Base-by-base conservation (phyloP, 202 grass and related monocot species). In the Dendrocalamus latiflorus region DNA sequence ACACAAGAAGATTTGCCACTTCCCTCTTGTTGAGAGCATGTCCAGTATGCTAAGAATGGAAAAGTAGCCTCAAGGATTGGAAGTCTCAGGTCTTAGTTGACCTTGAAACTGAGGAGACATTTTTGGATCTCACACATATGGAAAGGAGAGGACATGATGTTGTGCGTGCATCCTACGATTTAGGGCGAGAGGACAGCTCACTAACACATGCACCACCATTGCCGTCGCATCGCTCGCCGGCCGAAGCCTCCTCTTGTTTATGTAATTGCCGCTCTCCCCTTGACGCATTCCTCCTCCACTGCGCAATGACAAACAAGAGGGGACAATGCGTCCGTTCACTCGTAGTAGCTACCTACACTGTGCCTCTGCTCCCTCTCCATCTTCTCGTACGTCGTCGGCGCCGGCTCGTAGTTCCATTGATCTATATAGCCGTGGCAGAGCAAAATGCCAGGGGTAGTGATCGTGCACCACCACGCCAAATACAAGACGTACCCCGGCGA, bases 401-500 rank as follows among this genome's bases (percentile, higher is more conserved):
- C 44, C 21, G 70, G 42, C 44, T 78, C 17, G 51, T 17, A 5
- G 11, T 18, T 50, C 16, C 5, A 16, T 16, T 17, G 15, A 17
- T 50, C 48, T 14, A 17, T 50, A 50, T n/a, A n/a, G 48, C 81
- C 30, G 75, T n/a, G 9, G 60, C 81, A 25, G n/a, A 50, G 34
- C 60, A 83, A 79, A 75, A 94, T 94, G 89, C 68, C 89, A 45
- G 92, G 92, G 58, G 87, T 68, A 39, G 72, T 84, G 59, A 83
- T 94, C 42, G 78, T 94, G n/a, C 83, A 88, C 74, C 84, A 88
- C 85, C 80, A 87, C 16, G 49, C 55, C n/a, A 79, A 78, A 81
- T 48, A 90, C 88, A 94, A 92, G 87, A 84, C 90, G 8, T 90
- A 92, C 84, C 87, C 87, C 18, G 87, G 92, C n/a, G 83, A 86